Conservation (phyloP, 768 basidiomycete species). For the Cystoderma amianthinum region DNA sequence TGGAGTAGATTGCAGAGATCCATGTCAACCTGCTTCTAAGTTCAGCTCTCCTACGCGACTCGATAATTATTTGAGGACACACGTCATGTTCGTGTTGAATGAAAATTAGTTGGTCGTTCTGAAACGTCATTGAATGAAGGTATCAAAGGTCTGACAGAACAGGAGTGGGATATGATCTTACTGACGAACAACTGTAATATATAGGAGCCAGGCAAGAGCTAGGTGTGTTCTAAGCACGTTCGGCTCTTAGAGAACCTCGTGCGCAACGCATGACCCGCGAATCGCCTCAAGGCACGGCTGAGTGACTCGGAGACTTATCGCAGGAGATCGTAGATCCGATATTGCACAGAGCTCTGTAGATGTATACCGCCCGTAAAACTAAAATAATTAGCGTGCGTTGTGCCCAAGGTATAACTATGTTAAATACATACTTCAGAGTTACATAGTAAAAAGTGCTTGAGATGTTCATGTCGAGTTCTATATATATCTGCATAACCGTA, state of each 20-base stretch:
- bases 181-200: background rate
- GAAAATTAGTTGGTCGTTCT: background rate
- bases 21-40: slow-evolving; percentile 19
- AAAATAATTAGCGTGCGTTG: too few species aligned
- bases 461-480: too few species aligned
- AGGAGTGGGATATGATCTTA: background rate
- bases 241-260: slow-evolving; percentile 11
- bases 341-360: too few species aligned
- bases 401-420: too few species aligned
- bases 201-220: background rate
- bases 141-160: background rate
- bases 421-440: too few species aligned
- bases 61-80: background rate
- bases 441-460: too few species aligned
- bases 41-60: background rate
- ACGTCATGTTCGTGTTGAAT: background rate
- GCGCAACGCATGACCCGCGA: slow-evolving; percentile 8
- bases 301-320: slow-evolving; percentile 3
- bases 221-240: background rate
- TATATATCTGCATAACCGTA: too few species aligned
- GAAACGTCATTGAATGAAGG: background rate
- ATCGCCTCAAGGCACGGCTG: slow-evolving; percentile 13
- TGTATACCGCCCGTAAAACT: too few species aligned
- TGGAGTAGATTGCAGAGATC: slow-evolving; percentile 50
- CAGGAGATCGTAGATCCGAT: background rate